Evolutionary conservation across 106 monocot species (phyloP).

Genomic region (Posidonia australis): DNA sequence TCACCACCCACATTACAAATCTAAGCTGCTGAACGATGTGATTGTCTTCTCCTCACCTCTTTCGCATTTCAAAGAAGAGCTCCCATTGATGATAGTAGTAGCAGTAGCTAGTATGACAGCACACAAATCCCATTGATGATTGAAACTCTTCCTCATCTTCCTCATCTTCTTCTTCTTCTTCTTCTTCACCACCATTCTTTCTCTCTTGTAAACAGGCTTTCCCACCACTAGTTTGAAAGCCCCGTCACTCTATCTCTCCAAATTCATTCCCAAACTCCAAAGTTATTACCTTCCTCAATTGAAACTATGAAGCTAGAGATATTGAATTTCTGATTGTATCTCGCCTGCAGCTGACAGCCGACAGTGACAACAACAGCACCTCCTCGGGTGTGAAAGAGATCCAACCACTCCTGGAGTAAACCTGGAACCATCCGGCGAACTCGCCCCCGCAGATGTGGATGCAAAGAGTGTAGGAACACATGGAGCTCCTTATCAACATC

Average conservation of each 20-base stretch:
- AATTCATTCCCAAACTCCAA: neutral
- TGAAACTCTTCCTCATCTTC: too few species aligned
- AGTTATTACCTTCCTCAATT: neutral
- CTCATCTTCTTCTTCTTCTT: too few species aligned
- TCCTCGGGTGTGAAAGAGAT: neutral
- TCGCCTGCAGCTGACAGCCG: neutral
- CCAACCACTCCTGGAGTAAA: neutral
- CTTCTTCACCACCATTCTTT: neutral
- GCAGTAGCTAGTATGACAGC: too few species aligned
- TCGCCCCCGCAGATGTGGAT: neutral
- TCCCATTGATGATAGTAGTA: neutral
- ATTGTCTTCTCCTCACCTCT: too few species aligned
- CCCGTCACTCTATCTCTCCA: neutral
- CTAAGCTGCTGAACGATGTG: too few species aligned
- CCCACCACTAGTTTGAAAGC: neutral
- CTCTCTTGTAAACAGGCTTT: neutral
- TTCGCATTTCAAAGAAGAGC: neutral
- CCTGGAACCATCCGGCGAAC: neutral
- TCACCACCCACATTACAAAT: too few species aligned
- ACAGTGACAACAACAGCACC: conserved; percentile 1
- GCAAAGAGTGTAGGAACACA: neutral
- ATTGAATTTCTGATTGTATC: neutral
- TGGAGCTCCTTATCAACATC: neutral
- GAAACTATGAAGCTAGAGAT: neutral
- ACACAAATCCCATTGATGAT: neutral